Evolutionary conservation across 2,329 filamentous ascomycete genomes (phyloP), one percentile per base, ranked within the genome.

Genomic region (Exutisphaerella laricina): DNA sequence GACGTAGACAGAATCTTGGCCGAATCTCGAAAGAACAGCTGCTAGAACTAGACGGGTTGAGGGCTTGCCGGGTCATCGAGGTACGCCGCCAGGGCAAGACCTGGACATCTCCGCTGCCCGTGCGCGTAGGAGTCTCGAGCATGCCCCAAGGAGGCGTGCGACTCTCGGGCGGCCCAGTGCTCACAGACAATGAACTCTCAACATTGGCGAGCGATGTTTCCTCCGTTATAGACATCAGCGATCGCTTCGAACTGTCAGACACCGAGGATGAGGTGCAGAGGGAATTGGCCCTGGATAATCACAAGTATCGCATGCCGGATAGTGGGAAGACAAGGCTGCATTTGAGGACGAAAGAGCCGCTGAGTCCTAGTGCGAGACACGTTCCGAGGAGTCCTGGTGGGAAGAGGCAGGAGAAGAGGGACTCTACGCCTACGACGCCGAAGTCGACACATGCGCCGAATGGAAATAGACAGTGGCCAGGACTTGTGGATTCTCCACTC

Each of bases 281-380:
- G 23, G 6, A 26, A 12, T 12, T 26, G 6, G 23, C 12, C 6
- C 23, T 26, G 74, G 84, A 88, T 66, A 82, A 78, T 43, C 76
- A 84, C 60, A 87, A 88, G 64, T 88, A 86, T 61, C 77, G 80
- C 32, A 68, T 87, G 61, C 82, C 84, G 43, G 83, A 88, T 64
- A 80, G 66, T 74, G 79, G 65, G 77, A 86, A 71, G 78, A 79
- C 66, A 74, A 47, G 58, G 28, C 34, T 59, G 43, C 35, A 59
- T 44, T 38, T 57, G 32, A 47, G 46, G 23, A 61, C 60, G 18
- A 59, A 61, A 46, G 55, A 60, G 49, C 58, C 58, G 14, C 33
- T 60, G 42, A 57, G 54, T 40, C 58, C 59, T 16, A 46, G 45
- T 14, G 53, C 56, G 6, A 47, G 45, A 28, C 48, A 50, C 9